phyloP scores from a whole-genome alignment of 2,329 filamentous ascomycete species.

The Beauveria varroae region DNA sequence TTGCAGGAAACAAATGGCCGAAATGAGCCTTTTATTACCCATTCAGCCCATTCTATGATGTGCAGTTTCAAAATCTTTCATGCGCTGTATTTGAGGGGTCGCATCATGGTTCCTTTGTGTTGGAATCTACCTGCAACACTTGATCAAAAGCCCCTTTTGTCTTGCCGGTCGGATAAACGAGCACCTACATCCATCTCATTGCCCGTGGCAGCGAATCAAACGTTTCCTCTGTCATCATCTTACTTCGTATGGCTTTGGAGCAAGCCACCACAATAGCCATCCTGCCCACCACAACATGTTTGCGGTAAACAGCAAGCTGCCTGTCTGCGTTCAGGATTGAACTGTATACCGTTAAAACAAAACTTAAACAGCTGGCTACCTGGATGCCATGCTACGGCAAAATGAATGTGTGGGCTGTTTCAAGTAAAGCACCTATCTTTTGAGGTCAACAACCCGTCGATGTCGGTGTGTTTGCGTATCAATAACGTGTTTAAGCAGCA shows the following conservation, averaged over 20 bases:
- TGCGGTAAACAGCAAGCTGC: background rate
- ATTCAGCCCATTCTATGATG: background rate
- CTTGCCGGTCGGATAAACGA: background rate
- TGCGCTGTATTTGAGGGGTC: background rate
- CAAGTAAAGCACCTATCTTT: background rate
- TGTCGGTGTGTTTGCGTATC: background rate
- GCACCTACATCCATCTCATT: no score
- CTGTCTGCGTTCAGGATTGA: no score
- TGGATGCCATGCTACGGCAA: no score
- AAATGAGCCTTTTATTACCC: no score
- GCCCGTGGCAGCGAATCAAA: no score
- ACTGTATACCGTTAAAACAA: no score
- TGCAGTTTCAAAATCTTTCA: background rate
- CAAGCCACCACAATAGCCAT: background rate
- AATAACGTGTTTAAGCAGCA: background rate
- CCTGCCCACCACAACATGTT: background rate
- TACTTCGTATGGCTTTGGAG: background rate
- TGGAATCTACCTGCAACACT: background rate
- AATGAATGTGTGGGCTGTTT: background rate
- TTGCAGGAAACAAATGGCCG: no score
- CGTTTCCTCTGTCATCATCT: background rate
- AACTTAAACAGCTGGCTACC: no score
- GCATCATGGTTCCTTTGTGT: background rate
- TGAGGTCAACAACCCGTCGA: background rate
- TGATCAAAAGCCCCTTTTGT: background rate